These are phyloP conservation scores for Codiaeum variegatum DNA, from an alignment of 441 rosid species.

Conservation along the genomic window DNA sequence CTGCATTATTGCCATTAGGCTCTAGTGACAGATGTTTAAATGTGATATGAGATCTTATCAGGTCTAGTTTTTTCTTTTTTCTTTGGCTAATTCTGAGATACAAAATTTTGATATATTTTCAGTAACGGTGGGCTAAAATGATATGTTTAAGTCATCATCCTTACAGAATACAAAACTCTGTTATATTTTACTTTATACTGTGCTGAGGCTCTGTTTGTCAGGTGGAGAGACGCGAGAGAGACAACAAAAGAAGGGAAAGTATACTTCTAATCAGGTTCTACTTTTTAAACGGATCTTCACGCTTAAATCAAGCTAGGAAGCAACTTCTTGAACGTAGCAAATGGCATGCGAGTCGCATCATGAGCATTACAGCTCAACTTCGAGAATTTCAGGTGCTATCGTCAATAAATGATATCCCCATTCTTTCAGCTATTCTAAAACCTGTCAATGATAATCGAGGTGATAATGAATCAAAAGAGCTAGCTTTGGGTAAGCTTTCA, in stretches of 20 bases:
- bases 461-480: constrained; percentile 37
- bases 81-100: neutral
- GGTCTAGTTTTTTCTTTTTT: neutral
- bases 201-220: constrained; percentile 33
- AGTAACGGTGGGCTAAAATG: neutral
- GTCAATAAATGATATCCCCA: constrained; percentile 63
- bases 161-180: neutral
- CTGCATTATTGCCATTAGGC: neutral
- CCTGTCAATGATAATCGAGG: constrained; percentile 45
- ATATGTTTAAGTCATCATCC: neutral
- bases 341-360: constrained; percentile 91
- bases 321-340: constrained; percentile 93
- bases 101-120: neutral
- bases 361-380: constrained; percentile 89
- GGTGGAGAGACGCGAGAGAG: constrained; percentile 99
- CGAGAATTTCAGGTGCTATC: constrained; percentile 97
- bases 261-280: constrained; percentile 74
- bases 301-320: constrained; percentile 88
- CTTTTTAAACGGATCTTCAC: constrained; percentile 74
- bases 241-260: constrained; percentile 65
- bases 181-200: constrained; percentile 9
- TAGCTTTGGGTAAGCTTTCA: constrained; percentile 53
- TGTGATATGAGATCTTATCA: neutral
- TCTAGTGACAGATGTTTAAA: neutral
- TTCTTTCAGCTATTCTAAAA: constrained; percentile 69